These are phyloP conservation scores for Pichia ethanolica DNA, from an alignment of 805 yeast genomes.

Conservation along the genomic window DNA sequence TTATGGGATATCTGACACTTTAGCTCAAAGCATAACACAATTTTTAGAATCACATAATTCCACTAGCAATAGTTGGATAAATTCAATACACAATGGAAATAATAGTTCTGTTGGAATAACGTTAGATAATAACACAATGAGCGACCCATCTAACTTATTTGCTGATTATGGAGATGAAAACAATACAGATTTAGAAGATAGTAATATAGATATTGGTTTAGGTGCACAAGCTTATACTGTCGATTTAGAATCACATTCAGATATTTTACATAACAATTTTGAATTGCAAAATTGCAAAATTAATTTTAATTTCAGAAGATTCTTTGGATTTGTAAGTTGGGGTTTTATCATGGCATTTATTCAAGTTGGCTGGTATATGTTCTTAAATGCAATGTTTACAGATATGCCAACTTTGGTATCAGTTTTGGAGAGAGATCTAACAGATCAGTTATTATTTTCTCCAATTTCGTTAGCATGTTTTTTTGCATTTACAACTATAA, in stretches of 20 bases:
- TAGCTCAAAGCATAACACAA: slow-evolving; percentile 66
- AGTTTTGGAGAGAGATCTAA: slow-evolving; percentile 76
- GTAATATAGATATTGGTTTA: not conserved
- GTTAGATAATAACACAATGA: not conserved
- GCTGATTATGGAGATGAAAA: slow-evolving; percentile 29
- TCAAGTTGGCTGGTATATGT: slow-evolving; percentile 84
- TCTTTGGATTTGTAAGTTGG: slow-evolving; percentile 79
- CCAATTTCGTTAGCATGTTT: slow-evolving; percentile 78
- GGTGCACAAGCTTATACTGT: slow-evolving; percentile 6
- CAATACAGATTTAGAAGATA: not conserved
- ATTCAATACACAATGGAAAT: not conserved
- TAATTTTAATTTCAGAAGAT: slow-evolving; percentile 56
- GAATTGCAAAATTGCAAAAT: not conserved
- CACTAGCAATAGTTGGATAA: not conserved
- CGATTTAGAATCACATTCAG: not conserved
- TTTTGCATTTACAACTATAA: slow-evolving; percentile 75
- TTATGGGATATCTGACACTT: slow-evolving; percentile 83
- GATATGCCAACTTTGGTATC: slow-evolving; percentile 80
- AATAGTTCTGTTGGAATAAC: not conserved
- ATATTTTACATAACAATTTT: not conserved
- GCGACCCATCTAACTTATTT: slow-evolving; percentile 17
- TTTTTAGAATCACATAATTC: not conserved
- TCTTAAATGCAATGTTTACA: slow-evolving; percentile 68
- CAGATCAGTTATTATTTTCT: slow-evolving; percentile 86
- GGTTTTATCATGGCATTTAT: slow-evolving; percentile 76